Percentiles rank a stretch among this genome's conserved stretches.
These are phyloP conservation scores for Triticum timopheevii DNA, from an alignment of 176 grass and related monocot genomes.

Conservation along the genomic window DNA sequence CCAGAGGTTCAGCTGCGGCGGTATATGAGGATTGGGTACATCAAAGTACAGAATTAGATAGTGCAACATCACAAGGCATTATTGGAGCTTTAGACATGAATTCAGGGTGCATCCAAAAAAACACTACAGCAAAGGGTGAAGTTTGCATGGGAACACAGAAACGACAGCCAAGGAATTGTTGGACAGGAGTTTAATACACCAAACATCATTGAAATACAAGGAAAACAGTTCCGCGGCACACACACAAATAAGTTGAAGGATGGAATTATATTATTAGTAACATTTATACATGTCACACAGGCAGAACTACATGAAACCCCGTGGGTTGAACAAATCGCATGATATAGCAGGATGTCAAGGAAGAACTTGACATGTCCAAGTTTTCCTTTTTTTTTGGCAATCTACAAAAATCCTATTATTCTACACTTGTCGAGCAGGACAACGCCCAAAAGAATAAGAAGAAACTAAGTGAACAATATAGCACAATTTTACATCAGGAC, in stretches of 20 bases:
- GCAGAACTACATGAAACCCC: constrained; percentile 17
- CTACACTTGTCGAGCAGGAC: constrained; percentile 48
- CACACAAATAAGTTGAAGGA: background rate
- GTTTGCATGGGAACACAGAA: background rate
- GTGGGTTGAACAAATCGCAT: constrained; percentile 32
- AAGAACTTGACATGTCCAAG: constrained; percentile 24
- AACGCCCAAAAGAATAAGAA: constrained; percentile 35
- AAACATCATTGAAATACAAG: background rate
- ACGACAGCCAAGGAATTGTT: background rate
- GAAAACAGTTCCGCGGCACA: background rate
- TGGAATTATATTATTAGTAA: constrained; percentile 31
- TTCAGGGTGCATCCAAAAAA: background rate
- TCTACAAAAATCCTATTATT: constrained; percentile 59
- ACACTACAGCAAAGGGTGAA: background rate
- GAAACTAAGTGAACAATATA: constrained; percentile 34
- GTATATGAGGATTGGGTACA: background rate
- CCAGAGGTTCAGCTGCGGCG: no score
- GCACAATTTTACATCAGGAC: constrained; percentile 41
- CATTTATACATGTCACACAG: constrained; percentile 45
- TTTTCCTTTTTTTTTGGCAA: background rate
- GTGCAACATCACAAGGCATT: background rate
- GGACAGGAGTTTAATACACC: background rate
- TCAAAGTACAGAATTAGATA: background rate
- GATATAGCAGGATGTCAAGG: constrained; percentile 37
- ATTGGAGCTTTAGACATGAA: background rate